Evolutionary conservation across 1,284 basidiomycete species (phyloP).

Genomic region (Malassezia sympodialis): DNA sequence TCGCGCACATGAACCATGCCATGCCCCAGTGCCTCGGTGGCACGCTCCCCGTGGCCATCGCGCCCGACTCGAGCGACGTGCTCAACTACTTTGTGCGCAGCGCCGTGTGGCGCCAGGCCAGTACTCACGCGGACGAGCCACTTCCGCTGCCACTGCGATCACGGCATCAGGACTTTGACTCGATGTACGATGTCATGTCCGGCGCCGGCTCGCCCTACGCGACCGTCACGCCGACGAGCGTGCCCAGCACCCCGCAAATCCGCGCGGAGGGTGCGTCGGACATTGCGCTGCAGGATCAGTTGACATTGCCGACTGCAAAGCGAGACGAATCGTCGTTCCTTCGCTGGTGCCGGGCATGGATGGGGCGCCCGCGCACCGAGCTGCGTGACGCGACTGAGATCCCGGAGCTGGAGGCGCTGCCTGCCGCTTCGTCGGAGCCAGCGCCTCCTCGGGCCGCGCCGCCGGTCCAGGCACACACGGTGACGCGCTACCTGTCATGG

Average conservation of each 20-base stretch:
- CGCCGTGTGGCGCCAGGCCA: slow-evolving; percentile 12
- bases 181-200: slow-evolving; percentile 39
- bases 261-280: not conserved
- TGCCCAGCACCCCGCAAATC: slow-evolving; percentile 4
- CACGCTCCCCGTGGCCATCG: slow-evolving; percentile 25
- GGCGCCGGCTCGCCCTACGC: slow-evolving; percentile 14
- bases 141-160: slow-evolving; percentile 12
- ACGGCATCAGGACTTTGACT: slow-evolving; percentile 24
- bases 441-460: not conserved
- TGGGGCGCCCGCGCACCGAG: not conserved
- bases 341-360: not conserved
- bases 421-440: not conserved
- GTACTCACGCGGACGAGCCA: slow-evolving; percentile 13
- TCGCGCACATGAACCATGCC: slow-evolving; percentile 55
- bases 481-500: slow-evolving; percentile 30
- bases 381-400: not conserved
- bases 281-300: not conserved
- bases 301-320: not conserved
- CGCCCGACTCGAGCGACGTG: slow-evolving; percentile 31
- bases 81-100: slow-evolving; percentile 21
- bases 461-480: not conserved
- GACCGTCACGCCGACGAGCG: slow-evolving; percentile 1
- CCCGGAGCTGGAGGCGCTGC: not conserved
- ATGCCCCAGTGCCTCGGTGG: slow-evolving; percentile 50
- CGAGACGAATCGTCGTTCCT: not conserved